A percentile compares a stretch with the other conserved stretches of the same genome.
These are phyloP conservation scores for Castanea crenata DNA, from an alignment of 306 rosid species.

Conservation along the genomic window DNA sequence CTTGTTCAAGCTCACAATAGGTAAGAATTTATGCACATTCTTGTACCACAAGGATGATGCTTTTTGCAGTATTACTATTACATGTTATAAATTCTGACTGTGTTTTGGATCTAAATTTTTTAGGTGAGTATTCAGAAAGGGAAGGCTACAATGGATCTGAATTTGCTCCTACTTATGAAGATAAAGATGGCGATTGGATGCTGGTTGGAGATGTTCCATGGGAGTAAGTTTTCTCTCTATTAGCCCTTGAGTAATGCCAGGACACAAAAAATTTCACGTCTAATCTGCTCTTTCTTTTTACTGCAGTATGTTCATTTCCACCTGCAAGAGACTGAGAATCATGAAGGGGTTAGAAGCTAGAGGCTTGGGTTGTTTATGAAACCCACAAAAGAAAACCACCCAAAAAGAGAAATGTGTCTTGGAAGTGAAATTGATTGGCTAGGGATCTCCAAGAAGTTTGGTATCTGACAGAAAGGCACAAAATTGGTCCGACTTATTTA, in stretches of 20 bases:
- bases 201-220: slow-evolving; percentile 95
- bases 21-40: slow-evolving; percentile 28
- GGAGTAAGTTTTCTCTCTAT: slow-evolving; percentile 45
- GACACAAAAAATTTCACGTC: too few relatives aligned
- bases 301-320: slow-evolving; percentile 62
- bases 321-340: slow-evolving; percentile 67
- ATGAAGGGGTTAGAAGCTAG: slow-evolving; percentile 67
- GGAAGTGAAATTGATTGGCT: not conserved
- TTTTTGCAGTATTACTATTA: too few relatives aligned
- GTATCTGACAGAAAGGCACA: not conserved
- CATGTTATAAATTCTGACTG: not conserved
- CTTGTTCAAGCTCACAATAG: slow-evolving; percentile 70
- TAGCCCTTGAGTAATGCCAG: too few relatives aligned
- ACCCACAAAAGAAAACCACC: not conserved
- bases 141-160: slow-evolving; percentile 70
- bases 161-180: slow-evolving; percentile 76
- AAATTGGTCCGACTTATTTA: not conserved
- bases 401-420: slow-evolving; percentile 6
- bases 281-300: not conserved
- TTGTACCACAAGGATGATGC: not conserved
- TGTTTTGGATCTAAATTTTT: not conserved
- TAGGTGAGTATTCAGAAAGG: slow-evolving; percentile 70
- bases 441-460: not conserved
- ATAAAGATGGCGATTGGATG: slow-evolving; percentile 96
- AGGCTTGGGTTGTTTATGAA: slow-evolving; percentile 49